Evolutionary conservation across 148 eudicot species (phyloP).

Genomic region (Chenopodium berlandieri): DNA sequence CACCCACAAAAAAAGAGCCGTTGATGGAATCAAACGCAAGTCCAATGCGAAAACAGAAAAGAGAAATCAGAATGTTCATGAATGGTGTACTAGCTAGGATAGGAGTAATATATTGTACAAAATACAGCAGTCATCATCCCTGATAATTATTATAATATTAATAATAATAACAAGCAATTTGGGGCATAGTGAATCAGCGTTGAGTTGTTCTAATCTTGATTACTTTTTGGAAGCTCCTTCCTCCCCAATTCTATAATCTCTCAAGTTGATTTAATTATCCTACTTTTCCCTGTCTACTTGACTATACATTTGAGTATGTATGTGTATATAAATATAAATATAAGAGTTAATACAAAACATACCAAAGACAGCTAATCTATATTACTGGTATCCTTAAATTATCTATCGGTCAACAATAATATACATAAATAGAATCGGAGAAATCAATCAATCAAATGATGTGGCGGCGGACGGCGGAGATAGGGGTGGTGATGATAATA

Average conservation of each 20-base stretch:
- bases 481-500: neutral
- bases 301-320: neutral
- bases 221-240: no score
- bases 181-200: neutral
- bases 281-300: neutral
- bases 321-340: no score
- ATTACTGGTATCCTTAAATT: no score
- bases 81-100: neutral
- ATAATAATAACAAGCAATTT: neutral
- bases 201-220: neutral
- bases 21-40: neutral
- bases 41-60: neutral
- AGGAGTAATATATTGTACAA: no score
- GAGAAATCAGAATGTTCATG: neutral
- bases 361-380: neutral
- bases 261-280: neutral
- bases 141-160: no score
- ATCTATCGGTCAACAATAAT: no score
- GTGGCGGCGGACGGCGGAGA: neutral
- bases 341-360: neutral
- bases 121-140: neutral
- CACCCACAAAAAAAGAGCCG: neutral
- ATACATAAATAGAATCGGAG: no score
- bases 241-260: neutral
- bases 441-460: no score